Evolutionary conservation across 2,329 filamentous ascomycete species (phyloP).

Genomic region (Xylaria arbuscula): DNA sequence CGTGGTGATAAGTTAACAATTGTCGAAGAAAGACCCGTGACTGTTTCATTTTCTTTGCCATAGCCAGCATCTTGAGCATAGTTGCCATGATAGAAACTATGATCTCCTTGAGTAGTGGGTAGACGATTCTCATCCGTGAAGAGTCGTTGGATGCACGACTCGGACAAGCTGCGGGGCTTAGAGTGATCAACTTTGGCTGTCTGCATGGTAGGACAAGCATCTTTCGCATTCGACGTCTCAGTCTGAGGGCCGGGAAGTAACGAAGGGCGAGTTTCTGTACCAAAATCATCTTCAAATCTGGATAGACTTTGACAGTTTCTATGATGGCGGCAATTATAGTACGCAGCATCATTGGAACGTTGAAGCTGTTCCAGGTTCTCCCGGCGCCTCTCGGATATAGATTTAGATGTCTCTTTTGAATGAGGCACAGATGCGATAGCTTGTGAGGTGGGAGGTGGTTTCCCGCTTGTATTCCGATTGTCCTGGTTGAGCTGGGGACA

Average conservation of each 20-base stretch:
- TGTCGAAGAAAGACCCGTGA: background rate
- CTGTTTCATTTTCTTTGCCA: background rate
- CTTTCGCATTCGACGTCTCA: background rate
- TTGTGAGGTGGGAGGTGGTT: background rate
- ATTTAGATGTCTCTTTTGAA: background rate
- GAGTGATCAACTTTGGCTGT: background rate
- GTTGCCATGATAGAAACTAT: background rate
- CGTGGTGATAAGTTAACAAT: background rate
- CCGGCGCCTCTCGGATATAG: background rate
- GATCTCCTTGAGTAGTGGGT: background rate
- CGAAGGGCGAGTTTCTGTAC: background rate
- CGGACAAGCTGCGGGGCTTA: constrained; percentile 13
- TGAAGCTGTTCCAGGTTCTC: constrained; percentile 23
- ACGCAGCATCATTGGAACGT: constrained; percentile 23
- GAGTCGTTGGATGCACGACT: background rate
- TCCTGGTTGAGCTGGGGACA: background rate
- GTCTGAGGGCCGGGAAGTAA: background rate
- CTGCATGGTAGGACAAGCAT: too few relatives aligned
- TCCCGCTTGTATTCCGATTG: background rate
- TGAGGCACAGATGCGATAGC: background rate
- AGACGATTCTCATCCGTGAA: background rate
- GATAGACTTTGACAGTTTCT: background rate
- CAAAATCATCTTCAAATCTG: background rate
- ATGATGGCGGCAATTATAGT: background rate
- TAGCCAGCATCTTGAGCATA: background rate